A percentile compares a stretch with the other conserved stretches of the same genome.
Evolutionary conservation across 1,284 basidiomycete genomes (phyloP).

Genomic region (Ustilago cynodontis): DNA sequence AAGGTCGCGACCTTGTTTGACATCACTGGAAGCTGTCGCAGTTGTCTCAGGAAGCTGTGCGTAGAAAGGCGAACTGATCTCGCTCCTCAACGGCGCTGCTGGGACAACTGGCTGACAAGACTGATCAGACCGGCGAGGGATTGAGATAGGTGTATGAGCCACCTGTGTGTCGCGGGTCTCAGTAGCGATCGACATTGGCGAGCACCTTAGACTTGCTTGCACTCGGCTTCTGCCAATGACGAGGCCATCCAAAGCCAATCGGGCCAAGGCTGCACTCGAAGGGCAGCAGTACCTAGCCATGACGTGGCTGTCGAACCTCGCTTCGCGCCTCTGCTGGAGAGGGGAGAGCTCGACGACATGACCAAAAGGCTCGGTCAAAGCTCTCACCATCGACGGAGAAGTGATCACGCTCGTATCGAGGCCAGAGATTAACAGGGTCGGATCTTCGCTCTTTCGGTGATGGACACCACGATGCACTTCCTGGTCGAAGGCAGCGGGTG

Average conservation of each 20-base stretch:
- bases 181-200: background rate
- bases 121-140: background rate
- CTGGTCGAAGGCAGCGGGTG: background rate
- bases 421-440: slow-evolving; percentile 16
- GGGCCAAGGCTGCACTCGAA: slow-evolving; percentile 33
- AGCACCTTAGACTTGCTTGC: slow-evolving; percentile 5
- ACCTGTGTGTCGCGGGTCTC: background rate
- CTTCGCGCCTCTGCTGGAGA: background rate
- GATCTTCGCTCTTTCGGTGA: background rate
- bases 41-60: background rate
- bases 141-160: background rate
- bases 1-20: background rate
- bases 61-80: background rate
- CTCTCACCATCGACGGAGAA: slow-evolving; percentile 24
- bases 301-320: background rate
- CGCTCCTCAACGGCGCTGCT: too few species aligned
- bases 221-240: slow-evolving; percentile 20
- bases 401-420: slow-evolving; percentile 27
- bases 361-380: slow-evolving; percentile 41
- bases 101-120: too few species aligned
- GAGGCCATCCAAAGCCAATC: slow-evolving; percentile 25
- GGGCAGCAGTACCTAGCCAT: slow-evolving; percentile 29
- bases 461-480: background rate
- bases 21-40: background rate
- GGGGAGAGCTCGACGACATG: slow-evolving; percentile 12